Evolutionary conservation across 768 basidiomycete species (phyloP), one percentile per base, ranked within the genome.

Genomic region (Podaxis carcinomalis): DNA sequence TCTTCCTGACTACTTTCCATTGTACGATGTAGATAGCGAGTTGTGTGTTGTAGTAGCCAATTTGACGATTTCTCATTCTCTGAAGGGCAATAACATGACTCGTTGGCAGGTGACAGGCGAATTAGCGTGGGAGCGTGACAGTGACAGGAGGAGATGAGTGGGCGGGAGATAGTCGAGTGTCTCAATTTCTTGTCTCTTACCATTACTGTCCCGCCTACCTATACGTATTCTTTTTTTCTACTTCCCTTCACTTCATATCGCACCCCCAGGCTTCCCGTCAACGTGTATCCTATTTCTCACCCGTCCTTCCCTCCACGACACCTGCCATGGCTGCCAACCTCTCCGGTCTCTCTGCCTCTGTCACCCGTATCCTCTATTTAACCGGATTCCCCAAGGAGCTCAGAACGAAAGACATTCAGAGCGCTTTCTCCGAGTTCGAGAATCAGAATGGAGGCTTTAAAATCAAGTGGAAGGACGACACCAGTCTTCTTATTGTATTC

Each of bases 381-480:
- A 86, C 87, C n/a, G 92, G 94, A 67, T 99, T 99, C 72, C 84
- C 92, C 9, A 90, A 95, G 71, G 90, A 95, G 77, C 85, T 99
- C 69, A 99, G 98, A 80, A 99, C 97, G 55, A 89, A 93, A 73
- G 97, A 99, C 75, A 92, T 99, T 52, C 95, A 98, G 71, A 71
- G 81, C 46, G 90, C 93, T 49, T 97, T 98, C 73, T 79, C 87
- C 53, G 93, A 95, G 49, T 98, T 90, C 83, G 94, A 97, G 68
- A 81, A 77, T 62, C 78, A 87, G 56, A 85, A 80, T 59, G 97
- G 96, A 28, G 97, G 97, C 23, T 97, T 96, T 80, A 94, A 95
- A 82, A 95, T 99, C 72, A 99, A 99, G 73, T 99, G 97, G 97
- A 84, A 86, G 68, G 95, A 99, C 74, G 97, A 99, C 75, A 94